Percentiles rank a stretch among this genome's conserved stretches.
These are phyloP conservation scores for Ogataea corticis DNA, from an alignment of 805 yeast genomes.

Conservation along the genomic window DNA sequence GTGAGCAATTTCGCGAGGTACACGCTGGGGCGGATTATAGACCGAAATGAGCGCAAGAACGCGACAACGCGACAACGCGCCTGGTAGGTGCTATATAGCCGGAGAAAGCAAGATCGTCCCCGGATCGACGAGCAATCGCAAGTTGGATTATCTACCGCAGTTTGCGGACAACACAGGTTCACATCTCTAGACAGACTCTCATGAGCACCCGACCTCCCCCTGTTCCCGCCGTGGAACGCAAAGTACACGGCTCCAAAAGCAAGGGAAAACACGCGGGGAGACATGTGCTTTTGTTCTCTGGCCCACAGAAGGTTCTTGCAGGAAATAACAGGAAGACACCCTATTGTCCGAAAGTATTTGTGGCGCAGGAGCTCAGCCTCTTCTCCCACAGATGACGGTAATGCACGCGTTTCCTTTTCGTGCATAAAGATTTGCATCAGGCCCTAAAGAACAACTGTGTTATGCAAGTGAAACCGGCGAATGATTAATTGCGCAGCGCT, in stretches of 20 bases:
- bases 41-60: too few relatives aligned
- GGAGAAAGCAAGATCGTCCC: too few relatives aligned
- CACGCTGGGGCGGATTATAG: too few relatives aligned
- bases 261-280: background rate
- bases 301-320: background rate
- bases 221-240: too few relatives aligned
- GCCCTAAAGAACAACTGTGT: constrained; percentile 2
- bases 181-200: too few relatives aligned
- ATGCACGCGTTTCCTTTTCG: background rate
- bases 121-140: too few relatives aligned
- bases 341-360: background rate
- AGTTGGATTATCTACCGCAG: too few relatives aligned
- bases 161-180: too few relatives aligned
- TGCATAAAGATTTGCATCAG: constrained; percentile 10
- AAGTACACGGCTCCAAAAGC: background rate
- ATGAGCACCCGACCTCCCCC: too few relatives aligned
- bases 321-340: background rate
- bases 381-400: background rate
- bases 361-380: constrained; percentile 8
- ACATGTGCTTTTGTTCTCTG: background rate
- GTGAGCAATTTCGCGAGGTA: too few relatives aligned
- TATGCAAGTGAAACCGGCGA: constrained; percentile 13
- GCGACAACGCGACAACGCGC: too few relatives aligned
- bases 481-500: constrained; percentile 1
- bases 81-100: too few relatives aligned